Evolutionary conservation across 2,329 filamentous ascomycete species (phyloP).

Genomic region (Colletotrichum sidae): DNA sequence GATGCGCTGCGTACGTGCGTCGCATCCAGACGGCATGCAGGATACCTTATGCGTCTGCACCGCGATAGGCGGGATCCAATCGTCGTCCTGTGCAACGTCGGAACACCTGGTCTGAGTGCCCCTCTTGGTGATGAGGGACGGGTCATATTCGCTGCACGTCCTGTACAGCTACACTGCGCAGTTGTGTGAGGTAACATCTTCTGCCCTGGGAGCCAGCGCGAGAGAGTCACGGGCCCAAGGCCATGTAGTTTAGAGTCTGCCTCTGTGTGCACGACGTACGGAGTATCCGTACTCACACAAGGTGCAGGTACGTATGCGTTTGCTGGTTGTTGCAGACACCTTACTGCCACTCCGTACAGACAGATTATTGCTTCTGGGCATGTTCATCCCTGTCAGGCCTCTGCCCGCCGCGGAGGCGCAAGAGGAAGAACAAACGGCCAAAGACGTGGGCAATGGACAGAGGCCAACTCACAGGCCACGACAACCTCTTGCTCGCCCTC

Average conservation of each 20-base stretch:
- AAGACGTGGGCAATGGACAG: neutral
- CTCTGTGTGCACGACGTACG: no score
- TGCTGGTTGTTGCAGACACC: no score
- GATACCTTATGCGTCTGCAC: conserved; percentile 31
- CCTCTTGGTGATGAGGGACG: conserved; percentile 33
- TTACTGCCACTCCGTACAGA: no score
- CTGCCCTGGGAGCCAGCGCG: no score
- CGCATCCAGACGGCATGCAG: conserved; percentile 22
- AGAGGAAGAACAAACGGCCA: neutral
- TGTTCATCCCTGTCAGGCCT: conserved; percentile 12
- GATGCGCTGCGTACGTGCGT: conserved; percentile 26
- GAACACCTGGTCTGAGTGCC: conserved; percentile 37
- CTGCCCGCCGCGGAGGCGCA: conserved; percentile 5
- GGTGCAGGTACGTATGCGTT: no score
- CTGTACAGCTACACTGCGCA: neutral
- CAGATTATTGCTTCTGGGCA: no score
- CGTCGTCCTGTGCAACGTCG: conserved; percentile 35
- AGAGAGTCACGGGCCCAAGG: no score
- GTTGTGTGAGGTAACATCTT: no score
- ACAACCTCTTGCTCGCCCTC: conserved; percentile 1
- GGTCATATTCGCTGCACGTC: conserved; percentile 23
- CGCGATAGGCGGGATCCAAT: conserved; percentile 35
- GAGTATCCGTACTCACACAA: no score
- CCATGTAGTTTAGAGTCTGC: no score
- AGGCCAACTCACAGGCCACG: neutral